Base-by-base conservation (phyloP, 148 eudicot genomes). In the Beta vulgaris region DNA sequence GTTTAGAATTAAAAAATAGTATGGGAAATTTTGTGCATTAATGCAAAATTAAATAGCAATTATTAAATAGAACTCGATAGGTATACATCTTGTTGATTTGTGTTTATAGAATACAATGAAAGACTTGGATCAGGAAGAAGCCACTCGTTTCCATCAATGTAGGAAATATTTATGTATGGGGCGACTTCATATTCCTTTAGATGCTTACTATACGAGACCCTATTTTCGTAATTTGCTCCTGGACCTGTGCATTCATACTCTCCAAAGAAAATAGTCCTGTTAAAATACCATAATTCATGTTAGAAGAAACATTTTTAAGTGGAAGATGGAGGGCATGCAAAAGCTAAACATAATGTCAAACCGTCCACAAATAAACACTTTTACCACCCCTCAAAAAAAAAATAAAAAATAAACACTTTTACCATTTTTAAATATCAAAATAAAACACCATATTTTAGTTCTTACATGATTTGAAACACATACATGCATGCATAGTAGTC, bases 121-220 rank as follows among this genome's bases (percentile, higher is more conserved):
- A 72, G 39, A 26, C 40, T 63, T 16, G 25, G 72, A 57, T 26
- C 71, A 72, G 78, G 72, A 82, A 79, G 76, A 86, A 93, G 90
- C 98, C 98, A 93, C 5, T 93, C 83, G 37, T 80, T 49, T 21
- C 96, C 98, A 81, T 93, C 89, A 63, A 93, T 85, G 59, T 78
- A 92, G 16, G 88, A 85, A 65, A 82, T 29, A 65, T 84, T 83
- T 61, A 80, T 55, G 79, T 66, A 93, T 25, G 79, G 74, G 16
- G 84, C 78, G 54, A 87, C 98, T 72, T 93, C 97, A 60, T 81
- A 25, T 79, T 80, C 81, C 67, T 61, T 83, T 60, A 93, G 72
- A 75, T 90, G 91, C 81, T 75, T 87, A n/a, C 76, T 82, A 71
- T 90, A 93, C 26, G 88, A 61, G 55, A 90, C 97, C 72, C 97